phyloP scores from a whole-genome alignment of 495 filamentous ascomycete species.

The Neurospora intermedia region DNA sequence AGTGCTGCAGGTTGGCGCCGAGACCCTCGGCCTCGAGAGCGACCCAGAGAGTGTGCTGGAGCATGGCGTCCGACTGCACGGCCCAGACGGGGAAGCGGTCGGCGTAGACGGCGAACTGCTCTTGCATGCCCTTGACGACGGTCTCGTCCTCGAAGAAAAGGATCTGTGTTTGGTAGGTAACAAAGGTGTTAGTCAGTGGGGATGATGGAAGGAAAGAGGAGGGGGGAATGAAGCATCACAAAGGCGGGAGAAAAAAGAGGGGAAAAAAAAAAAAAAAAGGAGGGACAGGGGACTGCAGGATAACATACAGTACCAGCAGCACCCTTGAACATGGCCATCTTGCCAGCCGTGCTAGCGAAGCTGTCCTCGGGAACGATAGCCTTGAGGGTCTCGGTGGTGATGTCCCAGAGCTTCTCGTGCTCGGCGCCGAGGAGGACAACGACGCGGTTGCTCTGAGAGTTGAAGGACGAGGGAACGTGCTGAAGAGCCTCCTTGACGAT shows the following conservation, averaged over 20 bases:
- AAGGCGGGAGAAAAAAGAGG: not conserved
- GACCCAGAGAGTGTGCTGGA: slow-evolving; percentile 56
- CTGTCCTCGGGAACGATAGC: slow-evolving; percentile 44
- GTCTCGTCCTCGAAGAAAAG: slow-evolving; percentile 55
- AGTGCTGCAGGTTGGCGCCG: slow-evolving; percentile 66
- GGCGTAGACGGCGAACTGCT: slow-evolving; percentile 44
- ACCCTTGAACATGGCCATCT: slow-evolving; percentile 41
- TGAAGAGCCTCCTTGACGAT: slow-evolving; percentile 43
- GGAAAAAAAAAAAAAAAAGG: no score
- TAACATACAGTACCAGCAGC: slow-evolving; percentile 48
- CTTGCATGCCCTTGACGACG: slow-evolving; percentile 39
- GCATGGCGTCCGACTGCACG: slow-evolving; percentile 53
- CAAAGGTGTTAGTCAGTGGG: not conserved
- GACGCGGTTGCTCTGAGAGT: slow-evolving; percentile 52
- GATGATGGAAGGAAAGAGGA: not conserved
- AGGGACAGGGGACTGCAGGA: not conserved
- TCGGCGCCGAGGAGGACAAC: slow-evolving; percentile 51
- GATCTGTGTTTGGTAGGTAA: slow-evolving; percentile 29
- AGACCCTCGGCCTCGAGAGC: slow-evolving; percentile 59
- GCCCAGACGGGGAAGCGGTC: slow-evolving; percentile 52
- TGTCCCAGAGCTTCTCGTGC: slow-evolving; percentile 56
- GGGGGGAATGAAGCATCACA: not conserved
- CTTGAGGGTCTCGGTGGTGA: slow-evolving; percentile 43
- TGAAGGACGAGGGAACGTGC: slow-evolving; percentile 52
- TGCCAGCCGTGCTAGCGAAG: slow-evolving; percentile 36